These are phyloP conservation scores for Diplodia corticola DNA, from an alignment of 2,329 filamentous ascomycete genomes.

Conservation along the genomic window DNA sequence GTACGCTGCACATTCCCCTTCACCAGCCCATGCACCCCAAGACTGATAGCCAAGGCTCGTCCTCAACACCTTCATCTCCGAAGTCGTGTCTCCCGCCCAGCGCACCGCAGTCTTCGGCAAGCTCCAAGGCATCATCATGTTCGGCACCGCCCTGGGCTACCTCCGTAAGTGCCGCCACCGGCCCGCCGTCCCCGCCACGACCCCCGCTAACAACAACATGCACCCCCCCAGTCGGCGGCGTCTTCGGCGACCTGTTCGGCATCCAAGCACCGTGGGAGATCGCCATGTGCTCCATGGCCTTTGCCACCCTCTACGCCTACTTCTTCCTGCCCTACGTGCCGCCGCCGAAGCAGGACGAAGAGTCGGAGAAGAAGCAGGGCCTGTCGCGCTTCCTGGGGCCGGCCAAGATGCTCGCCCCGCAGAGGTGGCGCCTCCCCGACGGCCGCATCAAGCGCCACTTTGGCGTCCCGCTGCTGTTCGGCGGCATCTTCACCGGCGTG, in stretches of 20 bases:
- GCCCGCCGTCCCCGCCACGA: neutral
- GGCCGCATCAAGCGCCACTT: slow-evolving; percentile 58
- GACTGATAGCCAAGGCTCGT: slow-evolving; percentile 55
- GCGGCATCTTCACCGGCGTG: slow-evolving; percentile 67
- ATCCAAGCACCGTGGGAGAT: slow-evolving; percentile 66
- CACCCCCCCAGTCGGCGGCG: slow-evolving; percentile 55
- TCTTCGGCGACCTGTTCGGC: slow-evolving; percentile 63
- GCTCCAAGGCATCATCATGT: slow-evolving; percentile 66
- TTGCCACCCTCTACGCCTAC: slow-evolving; percentile 45
- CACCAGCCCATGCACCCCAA: neutral
- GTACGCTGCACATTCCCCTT: neutral
- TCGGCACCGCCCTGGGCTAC: slow-evolving; percentile 65
- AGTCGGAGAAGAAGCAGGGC: slow-evolving; percentile 33
- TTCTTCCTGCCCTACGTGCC: slow-evolving; percentile 53
- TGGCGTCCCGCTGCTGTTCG: slow-evolving; percentile 63
- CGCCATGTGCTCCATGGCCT: slow-evolving; percentile 58
- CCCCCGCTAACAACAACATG: neutral
- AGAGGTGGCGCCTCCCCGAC: slow-evolving; percentile 52
- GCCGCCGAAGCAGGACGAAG: slow-evolving; percentile 39
- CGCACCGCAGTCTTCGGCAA: slow-evolving; percentile 66
- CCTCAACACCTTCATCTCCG: slow-evolving; percentile 67
- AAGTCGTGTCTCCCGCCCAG: slow-evolving; percentile 60
- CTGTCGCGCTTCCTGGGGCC: slow-evolving; percentile 63
- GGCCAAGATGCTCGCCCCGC: slow-evolving; percentile 61
- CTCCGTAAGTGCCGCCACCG: slow-evolving; percentile 35